These are phyloP conservation scores for Discostella stelligera DNA, from an alignment of 352 stramenopile species.

Conservation along the genomic window DNA sequence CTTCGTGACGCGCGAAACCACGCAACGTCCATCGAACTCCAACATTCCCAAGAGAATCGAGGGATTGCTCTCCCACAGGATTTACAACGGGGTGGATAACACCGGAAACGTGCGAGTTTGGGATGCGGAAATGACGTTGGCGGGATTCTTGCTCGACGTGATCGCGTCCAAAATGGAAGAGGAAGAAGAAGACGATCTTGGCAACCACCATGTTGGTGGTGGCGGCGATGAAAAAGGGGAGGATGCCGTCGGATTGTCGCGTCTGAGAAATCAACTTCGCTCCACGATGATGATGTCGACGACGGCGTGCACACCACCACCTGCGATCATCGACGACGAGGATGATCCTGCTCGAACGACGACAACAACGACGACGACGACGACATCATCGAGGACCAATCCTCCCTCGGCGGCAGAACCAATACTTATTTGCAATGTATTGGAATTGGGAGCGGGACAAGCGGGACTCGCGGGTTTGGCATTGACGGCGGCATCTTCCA, in stretches of 20 bases:
- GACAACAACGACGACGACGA: background rate
- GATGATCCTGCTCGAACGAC: background rate
- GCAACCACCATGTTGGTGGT: background rate
- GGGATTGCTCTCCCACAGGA: constrained; percentile 64
- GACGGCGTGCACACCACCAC: background rate
- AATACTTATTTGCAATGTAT: constrained; percentile 25
- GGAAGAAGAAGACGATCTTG: constrained; percentile 17
- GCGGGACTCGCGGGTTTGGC: constrained; percentile 65
- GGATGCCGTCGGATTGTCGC: background rate
- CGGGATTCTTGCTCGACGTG: constrained; percentile 52
- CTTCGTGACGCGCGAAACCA: constrained; percentile 41
- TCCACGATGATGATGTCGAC: constrained; percentile 17
- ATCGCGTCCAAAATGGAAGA: constrained; percentile 33
- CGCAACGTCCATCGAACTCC: constrained; percentile 11
- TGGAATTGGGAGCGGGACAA: constrained; percentile 79
- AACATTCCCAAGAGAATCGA: constrained; percentile 26
- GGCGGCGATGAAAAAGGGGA: background rate
- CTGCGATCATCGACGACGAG: background rate
- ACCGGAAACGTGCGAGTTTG: constrained; percentile 80
- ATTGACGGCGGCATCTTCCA: constrained; percentile 19
- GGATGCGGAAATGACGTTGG: constrained; percentile 73
- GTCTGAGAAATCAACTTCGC: constrained; percentile 25
- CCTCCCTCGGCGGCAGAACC: background rate
- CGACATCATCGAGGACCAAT: background rate
- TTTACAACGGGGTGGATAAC: constrained; percentile 71